Percentiles rank a stretch among this genome's conserved stretches.
Evolutionary conservation across 2,329 filamentous ascomycete genomes (phyloP).

Genomic region (Epichloe festucae): DNA sequence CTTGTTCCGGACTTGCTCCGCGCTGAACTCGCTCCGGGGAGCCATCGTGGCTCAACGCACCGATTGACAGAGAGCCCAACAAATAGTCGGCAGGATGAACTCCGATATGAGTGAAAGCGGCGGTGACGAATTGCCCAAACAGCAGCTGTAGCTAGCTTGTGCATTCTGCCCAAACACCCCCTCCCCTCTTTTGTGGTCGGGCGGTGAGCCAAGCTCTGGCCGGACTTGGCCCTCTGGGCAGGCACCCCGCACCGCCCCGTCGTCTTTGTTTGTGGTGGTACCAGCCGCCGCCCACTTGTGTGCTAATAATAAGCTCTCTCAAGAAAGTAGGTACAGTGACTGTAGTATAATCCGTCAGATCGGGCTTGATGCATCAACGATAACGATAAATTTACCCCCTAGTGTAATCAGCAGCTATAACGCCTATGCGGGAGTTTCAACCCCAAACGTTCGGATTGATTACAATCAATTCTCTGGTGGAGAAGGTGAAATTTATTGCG

Average conservation of each 20-base stretch:
- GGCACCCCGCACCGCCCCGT: neutral
- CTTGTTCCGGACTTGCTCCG: slow-evolving; percentile 64
- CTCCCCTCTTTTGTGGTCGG: neutral
- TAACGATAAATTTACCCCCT: neutral
- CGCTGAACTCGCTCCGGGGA: slow-evolving; percentile 58
- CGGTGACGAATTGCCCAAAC: slow-evolving; percentile 1
- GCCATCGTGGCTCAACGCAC: slow-evolving; percentile 47
- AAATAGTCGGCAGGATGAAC: neutral
- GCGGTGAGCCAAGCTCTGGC: slow-evolving; percentile 3
- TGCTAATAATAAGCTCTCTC: too few species aligned
- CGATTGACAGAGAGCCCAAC: neutral
- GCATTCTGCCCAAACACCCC: neutral
- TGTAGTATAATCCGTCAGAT: too few species aligned
- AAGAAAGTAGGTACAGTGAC: too few species aligned
- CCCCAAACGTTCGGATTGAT: neutral
- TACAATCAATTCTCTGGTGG: neutral
- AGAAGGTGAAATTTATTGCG: neutral
- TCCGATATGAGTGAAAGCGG: slow-evolving; percentile 2
- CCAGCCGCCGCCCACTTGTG: too few species aligned
- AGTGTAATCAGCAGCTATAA: neutral
- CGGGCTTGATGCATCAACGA: neutral
- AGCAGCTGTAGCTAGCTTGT: neutral
- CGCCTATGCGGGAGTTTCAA: neutral
- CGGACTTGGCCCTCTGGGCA: neutral
- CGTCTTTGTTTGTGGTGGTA: too few species aligned